Base-by-base conservation (phyloP, 768 basidiomycete species). In the Naganishia kalamii region DNA sequence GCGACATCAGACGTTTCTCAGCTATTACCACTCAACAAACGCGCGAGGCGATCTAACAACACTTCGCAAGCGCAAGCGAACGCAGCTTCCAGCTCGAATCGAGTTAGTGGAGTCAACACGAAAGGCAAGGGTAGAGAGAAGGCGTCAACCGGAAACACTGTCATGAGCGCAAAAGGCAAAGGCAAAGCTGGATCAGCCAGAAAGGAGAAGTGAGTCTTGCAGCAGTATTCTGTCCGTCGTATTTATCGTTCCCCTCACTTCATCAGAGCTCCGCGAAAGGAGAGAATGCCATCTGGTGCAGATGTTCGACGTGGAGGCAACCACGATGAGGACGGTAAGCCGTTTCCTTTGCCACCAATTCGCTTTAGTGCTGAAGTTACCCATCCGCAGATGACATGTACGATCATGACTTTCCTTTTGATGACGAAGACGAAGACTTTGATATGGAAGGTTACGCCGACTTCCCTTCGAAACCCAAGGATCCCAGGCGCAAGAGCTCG, bases 381-480 rank as follows among this genome's bases (percentile, higher is more conserved):
- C 49, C 21, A 4, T 7, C 2, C 30, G 17, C 33, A 27, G 51
- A 33, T 25, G 47, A 41, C 33, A 27, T 41, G 15, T 37, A 17
- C 54, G 61, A 65, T n/a, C n/a, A n/a, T 13, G 81, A 86, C 66
- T 84, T 88, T 44, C 88, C 88, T 46, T 82, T n/a, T n/a, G n/a
- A n/a, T n/a, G n/a, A 82, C 69, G 72, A 82, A 60, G 84, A 85
- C 65, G 86, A 85, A 62, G 88, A 90, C 71, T 80, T 87, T 62
- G 86, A 88, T 69, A 89, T 90, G 87, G 75, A 85, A 67, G 87
- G 88, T 71, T 57, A 37, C n/a, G 81, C 84, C 48, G 84, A 85
- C 66, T 80, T 52, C 30, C 51, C 37, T 11, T 17, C 54, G 11
- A 57, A 12, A 41, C 23, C 54, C 13, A 57, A 57, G 23, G 13